Percentiles rank a stretch among this genome's conserved stretches.
Evolutionary conservation across 306 rosid species (phyloP).

Genomic region (Quercus engelmannii): DNA sequence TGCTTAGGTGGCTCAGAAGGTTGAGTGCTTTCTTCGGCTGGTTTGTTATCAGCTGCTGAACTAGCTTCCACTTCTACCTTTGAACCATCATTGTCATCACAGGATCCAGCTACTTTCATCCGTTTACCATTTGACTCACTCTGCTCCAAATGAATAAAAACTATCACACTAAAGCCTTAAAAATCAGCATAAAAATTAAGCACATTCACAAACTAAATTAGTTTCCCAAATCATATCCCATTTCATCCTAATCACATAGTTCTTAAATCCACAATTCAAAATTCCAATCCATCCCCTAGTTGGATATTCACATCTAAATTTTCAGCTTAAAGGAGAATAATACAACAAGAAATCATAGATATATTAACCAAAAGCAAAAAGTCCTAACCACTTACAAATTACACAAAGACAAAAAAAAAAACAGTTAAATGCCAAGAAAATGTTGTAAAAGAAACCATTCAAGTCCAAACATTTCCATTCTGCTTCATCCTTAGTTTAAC

Average conservation of each 20-base stretch:
- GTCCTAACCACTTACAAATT: background rate
- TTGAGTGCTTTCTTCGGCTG: slow-evolving; percentile 38
- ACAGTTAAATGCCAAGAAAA: background rate
- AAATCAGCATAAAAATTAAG: background rate
- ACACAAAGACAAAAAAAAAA: background rate
- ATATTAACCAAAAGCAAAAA: background rate
- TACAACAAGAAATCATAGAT: background rate
- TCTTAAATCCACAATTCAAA: background rate
- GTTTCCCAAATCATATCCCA: background rate
- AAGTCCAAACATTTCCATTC: background rate
- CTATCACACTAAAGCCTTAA: background rate
- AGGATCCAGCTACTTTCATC: slow-evolving; percentile 38
- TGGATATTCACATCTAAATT: background rate
- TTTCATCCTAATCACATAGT: background rate
- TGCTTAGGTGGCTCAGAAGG: slow-evolving; percentile 71
- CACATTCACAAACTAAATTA: background rate
- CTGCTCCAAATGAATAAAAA: slow-evolving; percentile 30
- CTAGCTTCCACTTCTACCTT: slow-evolving; percentile 46
- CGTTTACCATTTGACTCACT: slow-evolving; percentile 49
- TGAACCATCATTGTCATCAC: slow-evolving; percentile 27
- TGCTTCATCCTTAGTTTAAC: background rate
- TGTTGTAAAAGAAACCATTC: background rate
- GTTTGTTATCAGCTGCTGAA: slow-evolving; percentile 46
- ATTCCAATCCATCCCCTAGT: background rate
- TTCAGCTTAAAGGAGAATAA: background rate